phyloP scores from a whole-genome alignment of 306 rosid species.

The Vigna nakashimae region DNA sequence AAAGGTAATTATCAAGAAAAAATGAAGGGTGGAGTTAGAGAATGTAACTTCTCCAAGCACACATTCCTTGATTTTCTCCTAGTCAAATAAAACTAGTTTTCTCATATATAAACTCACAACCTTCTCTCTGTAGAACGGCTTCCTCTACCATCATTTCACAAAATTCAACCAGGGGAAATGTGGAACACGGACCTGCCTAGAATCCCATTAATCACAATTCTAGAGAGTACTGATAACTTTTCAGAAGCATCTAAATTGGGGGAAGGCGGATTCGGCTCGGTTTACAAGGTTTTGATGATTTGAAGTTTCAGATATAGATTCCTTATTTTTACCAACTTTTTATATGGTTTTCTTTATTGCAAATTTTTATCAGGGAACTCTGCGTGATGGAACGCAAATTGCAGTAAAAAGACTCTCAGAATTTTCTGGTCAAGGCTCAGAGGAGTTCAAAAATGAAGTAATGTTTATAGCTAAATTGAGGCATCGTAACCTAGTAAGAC shows the following conservation, averaged over 20 bases:
- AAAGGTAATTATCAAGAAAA: not conserved
- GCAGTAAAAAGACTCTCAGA: constrained; percentile 64
- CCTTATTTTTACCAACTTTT: not conserved
- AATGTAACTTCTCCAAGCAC: too few species aligned
- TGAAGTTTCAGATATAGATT: not conserved
- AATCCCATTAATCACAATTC: constrained; percentile 20
- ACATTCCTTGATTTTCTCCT: not conserved
- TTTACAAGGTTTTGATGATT: constrained; percentile 51
- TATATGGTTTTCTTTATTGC: not conserved
- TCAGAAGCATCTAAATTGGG: not conserved
- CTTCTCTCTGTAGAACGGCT: not conserved
- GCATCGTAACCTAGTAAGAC: constrained; percentile 21
- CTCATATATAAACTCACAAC: not conserved
- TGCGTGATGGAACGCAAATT: constrained; percentile 53
- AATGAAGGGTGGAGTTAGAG: too few species aligned
- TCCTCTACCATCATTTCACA: not conserved
- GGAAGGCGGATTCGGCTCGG: constrained; percentile 40
- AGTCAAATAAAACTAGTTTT: not conserved
- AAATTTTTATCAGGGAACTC: constrained; percentile 48
- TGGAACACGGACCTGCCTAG: constrained; percentile 3
- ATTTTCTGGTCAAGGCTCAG: constrained; percentile 56
- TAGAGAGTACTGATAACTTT: constrained; percentile 6
- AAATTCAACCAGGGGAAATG: not conserved
- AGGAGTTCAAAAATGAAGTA: constrained; percentile 24
- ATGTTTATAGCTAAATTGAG: constrained; percentile 1